phyloP scores from a whole-genome alignment of 169 alveolate genomes.

The Cyclospora cayetanensis region DNA sequence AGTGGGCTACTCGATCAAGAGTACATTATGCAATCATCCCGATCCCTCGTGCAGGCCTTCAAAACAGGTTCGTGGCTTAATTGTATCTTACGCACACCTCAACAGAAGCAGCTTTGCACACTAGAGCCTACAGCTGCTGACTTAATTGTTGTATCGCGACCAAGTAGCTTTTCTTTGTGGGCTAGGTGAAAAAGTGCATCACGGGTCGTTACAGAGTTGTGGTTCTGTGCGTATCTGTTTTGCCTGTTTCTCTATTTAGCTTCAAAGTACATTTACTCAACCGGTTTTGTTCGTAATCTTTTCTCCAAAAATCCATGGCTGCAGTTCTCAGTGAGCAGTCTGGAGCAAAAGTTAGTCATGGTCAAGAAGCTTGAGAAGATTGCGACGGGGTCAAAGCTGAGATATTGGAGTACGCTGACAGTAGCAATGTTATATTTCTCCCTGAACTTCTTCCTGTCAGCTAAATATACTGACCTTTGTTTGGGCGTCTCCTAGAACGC shows the following conservation, averaged over 20 bases:
- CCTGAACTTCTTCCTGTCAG: too few relatives aligned
- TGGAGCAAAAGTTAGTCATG: background rate
- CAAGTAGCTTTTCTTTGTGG: too few relatives aligned
- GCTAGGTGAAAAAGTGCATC: too few relatives aligned
- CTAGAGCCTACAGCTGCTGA: too few relatives aligned
- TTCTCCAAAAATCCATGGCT: constrained; percentile 37
- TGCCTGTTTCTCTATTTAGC: background rate
- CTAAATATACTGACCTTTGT: too few relatives aligned
- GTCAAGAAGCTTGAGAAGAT: constrained; percentile 55
- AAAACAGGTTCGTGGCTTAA: constrained; percentile 34
- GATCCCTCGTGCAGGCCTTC: constrained; percentile 7
- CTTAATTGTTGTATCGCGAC: too few relatives aligned
- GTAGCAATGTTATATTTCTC: too few relatives aligned
- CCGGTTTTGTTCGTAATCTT: constrained; percentile 15
- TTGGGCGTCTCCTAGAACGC: too few relatives aligned
- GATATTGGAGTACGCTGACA: constrained; percentile 21
- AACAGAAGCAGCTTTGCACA: too few relatives aligned
- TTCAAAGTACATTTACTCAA: constrained; percentile 49
- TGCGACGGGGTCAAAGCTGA: background rate
- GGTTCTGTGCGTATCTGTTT: background rate
- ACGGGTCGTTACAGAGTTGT: background rate
- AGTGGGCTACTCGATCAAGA: constrained; percentile 40
- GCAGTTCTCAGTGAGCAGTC: background rate
- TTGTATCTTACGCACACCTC: too few relatives aligned
- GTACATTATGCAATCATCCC: constrained; percentile 31